Conservation (phyloP, 169 alveolate species). For the Eimeria acervulina region DNA sequence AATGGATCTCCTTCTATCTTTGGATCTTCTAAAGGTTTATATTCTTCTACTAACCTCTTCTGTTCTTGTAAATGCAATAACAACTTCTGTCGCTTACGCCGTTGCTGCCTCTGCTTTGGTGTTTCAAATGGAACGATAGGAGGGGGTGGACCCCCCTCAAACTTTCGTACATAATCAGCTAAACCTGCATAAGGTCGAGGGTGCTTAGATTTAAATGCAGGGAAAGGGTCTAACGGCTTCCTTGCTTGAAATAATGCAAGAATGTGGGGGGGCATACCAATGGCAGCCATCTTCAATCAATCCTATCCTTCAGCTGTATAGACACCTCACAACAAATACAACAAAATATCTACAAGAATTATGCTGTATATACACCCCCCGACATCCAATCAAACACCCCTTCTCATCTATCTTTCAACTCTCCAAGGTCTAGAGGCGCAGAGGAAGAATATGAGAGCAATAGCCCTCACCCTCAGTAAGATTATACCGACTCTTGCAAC, state of each 20-base stretch:
- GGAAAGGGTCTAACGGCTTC: slow-evolving; percentile 75
- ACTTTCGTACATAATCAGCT: slow-evolving; percentile 63
- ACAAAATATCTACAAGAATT: too few relatives aligned
- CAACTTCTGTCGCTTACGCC: slow-evolving; percentile 75
- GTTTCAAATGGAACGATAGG: slow-evolving; percentile 80
- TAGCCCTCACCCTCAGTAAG: too few relatives aligned
- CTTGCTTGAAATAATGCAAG: slow-evolving; percentile 84
- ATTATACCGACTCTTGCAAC: too few relatives aligned
- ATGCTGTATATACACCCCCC: too few relatives aligned
- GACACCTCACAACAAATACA: too few relatives aligned
- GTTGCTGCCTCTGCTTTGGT: slow-evolving; percentile 75
- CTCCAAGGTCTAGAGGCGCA: too few relatives aligned
- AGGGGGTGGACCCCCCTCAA: slow-evolving; percentile 79
- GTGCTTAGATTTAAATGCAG: slow-evolving; percentile 73
- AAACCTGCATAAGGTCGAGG: slow-evolving; percentile 73
- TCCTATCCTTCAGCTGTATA: too few relatives aligned
- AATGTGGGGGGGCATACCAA: slow-evolving; percentile 85
- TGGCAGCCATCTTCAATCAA: slow-evolving; percentile 83
- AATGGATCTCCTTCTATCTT: slow-evolving; percentile 93
- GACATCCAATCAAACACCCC: too few relatives aligned
- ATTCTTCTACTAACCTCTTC: slow-evolving; percentile 72
- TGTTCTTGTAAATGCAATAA: slow-evolving; percentile 69
- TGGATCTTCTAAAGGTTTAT: slow-evolving; percentile 75
- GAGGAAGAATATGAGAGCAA: too few relatives aligned
- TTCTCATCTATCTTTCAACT: too few relatives aligned